Evolutionary conservation across 345 rosid genomes (phyloP).

Genomic region (Clausena lansium): DNA sequence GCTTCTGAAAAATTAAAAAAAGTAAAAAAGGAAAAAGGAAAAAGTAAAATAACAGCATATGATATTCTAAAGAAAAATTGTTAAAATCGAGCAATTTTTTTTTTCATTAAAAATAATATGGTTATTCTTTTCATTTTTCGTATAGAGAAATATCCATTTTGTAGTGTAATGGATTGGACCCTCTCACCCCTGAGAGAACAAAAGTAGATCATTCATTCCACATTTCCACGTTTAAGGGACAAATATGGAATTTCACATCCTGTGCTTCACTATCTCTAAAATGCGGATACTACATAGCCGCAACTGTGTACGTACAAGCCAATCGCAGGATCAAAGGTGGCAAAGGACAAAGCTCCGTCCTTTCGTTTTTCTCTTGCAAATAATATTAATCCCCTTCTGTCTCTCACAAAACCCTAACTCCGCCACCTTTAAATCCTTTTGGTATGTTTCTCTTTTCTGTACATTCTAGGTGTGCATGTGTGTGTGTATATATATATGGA

Average conservation of each 20-base stretch:
- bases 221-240: neutral
- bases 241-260: neutral
- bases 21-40: too few relatives aligned
- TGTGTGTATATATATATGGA: neutral
- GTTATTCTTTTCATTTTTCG: too few relatives aligned
- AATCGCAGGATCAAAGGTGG: constrained; percentile 3
- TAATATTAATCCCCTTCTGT: too few relatives aligned
- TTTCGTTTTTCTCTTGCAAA: neutral
- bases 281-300: neutral
- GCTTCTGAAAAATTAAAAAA: too few relatives aligned
- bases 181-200: too few relatives aligned
- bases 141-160: too few relatives aligned
- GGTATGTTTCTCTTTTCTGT: neutral
- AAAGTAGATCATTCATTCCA: too few relatives aligned
- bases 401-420: constrained; percentile 2
- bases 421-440: neutral
- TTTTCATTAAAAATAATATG: too few relatives aligned
- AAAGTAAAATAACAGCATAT: too few relatives aligned
- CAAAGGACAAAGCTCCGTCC: neutral
- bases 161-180: too few relatives aligned
- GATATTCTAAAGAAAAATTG: too few relatives aligned
- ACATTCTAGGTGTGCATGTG: neutral
- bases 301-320: neutral
- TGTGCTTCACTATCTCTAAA: neutral
- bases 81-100: too few relatives aligned